Conservation (phyloP, 1,284 basidiomycete genomes). For the Moesziomyces globuligerus region DNA sequence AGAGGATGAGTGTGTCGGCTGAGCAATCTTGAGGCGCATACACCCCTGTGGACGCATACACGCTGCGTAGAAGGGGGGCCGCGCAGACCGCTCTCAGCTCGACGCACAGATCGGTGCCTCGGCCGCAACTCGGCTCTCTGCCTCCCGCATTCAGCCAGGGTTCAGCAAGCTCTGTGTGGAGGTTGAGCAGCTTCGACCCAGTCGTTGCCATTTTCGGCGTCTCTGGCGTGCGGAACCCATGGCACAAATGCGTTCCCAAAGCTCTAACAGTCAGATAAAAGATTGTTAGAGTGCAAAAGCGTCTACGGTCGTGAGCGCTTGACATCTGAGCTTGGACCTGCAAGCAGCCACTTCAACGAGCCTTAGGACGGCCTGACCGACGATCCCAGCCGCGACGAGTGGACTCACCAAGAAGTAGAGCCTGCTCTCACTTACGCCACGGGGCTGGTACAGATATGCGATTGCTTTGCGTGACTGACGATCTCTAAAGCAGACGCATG, state of each 20-base stretch:
- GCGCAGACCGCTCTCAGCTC: too few relatives aligned
- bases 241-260: neutral
- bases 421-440: too few relatives aligned
- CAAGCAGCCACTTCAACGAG: too few relatives aligned
- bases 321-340: too few relatives aligned
- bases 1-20: slow-evolving; percentile 1
- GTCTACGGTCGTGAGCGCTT: too few relatives aligned
- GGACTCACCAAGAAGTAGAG: too few relatives aligned
- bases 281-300: too few relatives aligned
- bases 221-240: slow-evolving; percentile 25
- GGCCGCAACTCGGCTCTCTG: slow-evolving; percentile 2
- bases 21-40: neutral
- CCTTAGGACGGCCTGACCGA: too few relatives aligned
- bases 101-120: neutral
- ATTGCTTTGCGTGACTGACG: neutral
- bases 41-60: neutral
- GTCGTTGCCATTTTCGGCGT: neutral
- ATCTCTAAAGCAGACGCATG: slow-evolving; percentile 42
- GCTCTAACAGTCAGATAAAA: neutral
- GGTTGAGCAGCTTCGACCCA: slow-evolving; percentile 27
- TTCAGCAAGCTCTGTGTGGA: slow-evolving; percentile 12
- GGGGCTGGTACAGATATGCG: neutral
- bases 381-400: too few relatives aligned
- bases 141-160: slow-evolving; percentile 20
- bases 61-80: neutral